A percentile compares a stretch with the other conserved stretches of the same genome.
These are phyloP conservation scores for Mycena indigotica DNA, from an alignment of 768 basidiomycete genomes.

Conservation along the genomic window DNA sequence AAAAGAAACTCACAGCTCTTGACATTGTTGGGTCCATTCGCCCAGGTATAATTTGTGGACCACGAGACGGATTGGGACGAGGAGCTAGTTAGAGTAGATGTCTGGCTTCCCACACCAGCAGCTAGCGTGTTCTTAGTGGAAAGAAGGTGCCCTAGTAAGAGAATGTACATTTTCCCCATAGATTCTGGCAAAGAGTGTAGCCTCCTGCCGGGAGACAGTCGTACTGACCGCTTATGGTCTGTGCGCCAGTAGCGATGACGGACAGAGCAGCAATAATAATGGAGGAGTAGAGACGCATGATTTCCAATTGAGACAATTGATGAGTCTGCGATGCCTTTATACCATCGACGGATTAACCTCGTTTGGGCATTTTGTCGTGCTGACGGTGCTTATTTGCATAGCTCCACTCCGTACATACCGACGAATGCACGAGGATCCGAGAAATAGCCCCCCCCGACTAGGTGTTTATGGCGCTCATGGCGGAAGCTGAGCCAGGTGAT, in stretches of 20 bases:
- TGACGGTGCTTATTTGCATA: background rate
- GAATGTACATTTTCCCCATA: constrained; percentile 50
- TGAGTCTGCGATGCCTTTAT: background rate
- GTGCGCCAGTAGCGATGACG: constrained; percentile 21
- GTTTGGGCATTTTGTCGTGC: background rate
- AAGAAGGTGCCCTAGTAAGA: background rate
- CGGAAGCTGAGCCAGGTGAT: no score
- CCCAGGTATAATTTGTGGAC: constrained; percentile 58
- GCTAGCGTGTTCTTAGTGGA: constrained; percentile 26
- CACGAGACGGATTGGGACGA: constrained; percentile 48
- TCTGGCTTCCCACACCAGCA: constrained; percentile 50
- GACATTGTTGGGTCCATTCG: constrained; percentile 50
- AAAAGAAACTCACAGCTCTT: constrained; percentile 50
- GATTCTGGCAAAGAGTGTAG: constrained; percentile 58
- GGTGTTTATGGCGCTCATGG: no score
- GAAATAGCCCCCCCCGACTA: background rate
- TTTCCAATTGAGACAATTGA: background rate
- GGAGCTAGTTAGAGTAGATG: constrained; percentile 45
- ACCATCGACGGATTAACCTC: background rate
- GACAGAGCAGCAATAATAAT: background rate
- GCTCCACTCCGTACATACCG: background rate
- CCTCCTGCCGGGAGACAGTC: constrained; percentile 48
- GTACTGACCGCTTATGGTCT: constrained; percentile 47
- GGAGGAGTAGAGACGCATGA: background rate
- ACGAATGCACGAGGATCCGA: background rate